Percentiles rank a stretch among this genome's conserved stretches.
Evolutionary conservation across 1,284 basidiomycete genomes (phyloP).

Genomic region (Cutaneotrichosporon sp.): DNA sequence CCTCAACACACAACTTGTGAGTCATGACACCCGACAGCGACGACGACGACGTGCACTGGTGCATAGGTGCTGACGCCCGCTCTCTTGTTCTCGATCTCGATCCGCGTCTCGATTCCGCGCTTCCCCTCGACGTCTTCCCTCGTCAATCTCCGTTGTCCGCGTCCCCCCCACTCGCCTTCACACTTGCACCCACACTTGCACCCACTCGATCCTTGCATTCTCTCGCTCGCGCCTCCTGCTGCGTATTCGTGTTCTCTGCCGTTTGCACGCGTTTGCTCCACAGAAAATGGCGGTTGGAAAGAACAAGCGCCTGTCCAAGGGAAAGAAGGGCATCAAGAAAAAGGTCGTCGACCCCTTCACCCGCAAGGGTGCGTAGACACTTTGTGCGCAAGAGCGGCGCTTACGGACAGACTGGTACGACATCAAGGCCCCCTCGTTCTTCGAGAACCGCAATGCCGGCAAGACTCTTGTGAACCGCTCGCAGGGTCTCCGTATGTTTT

Average conservation of each 20-base stretch:
- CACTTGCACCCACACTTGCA: background rate
- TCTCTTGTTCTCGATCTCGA: slow-evolving; percentile 2
- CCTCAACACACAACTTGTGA: slow-evolving; percentile 17
- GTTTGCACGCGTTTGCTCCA: background rate
- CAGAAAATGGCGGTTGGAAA: slow-evolving; percentile 83
- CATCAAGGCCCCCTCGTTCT: slow-evolving; percentile 97
- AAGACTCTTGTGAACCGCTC: slow-evolving; percentile 99
- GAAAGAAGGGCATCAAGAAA: slow-evolving; percentile 99
- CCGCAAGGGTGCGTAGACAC: slow-evolving; percentile 71
- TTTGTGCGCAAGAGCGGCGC: background rate
- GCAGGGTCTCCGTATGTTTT: slow-evolving; percentile 77
- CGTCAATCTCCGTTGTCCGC: background rate
- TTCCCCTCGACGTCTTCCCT: background rate
- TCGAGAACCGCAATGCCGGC: slow-evolving; percentile 94
- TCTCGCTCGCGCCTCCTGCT: background rate
- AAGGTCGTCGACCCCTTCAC: slow-evolving; percentile 99
- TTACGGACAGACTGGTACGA: slow-evolving; percentile 90
- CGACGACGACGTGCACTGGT: slow-evolving; percentile 1
- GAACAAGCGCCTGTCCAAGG: slow-evolving; percentile 99
- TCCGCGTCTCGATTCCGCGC: slow-evolving; percentile 8
- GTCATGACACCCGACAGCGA: slow-evolving; percentile 7
- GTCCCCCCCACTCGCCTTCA: background rate
- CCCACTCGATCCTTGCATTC: slow-evolving; percentile 3
- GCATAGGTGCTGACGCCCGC: slow-evolving; percentile 14
- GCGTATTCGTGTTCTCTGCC: background rate